phyloP scores from a whole-genome alignment of 2,329 filamentous ascomycete species.

The Neonectria neomacrospora region DNA sequence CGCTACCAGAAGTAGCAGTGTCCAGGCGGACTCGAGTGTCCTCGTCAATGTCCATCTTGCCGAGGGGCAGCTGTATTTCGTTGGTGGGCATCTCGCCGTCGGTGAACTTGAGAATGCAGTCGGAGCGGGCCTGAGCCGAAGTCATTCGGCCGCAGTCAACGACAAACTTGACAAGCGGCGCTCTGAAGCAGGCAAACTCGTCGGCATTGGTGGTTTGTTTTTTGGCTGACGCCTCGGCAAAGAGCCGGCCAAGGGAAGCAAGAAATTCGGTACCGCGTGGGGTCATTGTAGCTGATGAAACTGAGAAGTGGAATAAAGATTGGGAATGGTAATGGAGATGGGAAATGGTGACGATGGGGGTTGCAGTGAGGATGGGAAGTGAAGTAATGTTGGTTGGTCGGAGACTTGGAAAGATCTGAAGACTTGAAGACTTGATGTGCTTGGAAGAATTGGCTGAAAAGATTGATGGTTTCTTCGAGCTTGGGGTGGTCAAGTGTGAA shows the following conservation, averaged over 20 bases:
- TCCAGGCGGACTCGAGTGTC: slow-evolving; percentile 20
- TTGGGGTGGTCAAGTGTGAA: not conserved
- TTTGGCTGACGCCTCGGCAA: slow-evolving; percentile 32
- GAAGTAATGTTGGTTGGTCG: too few species aligned
- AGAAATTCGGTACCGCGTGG: slow-evolving; percentile 28
- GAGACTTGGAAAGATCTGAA: not conserved
- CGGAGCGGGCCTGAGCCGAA: slow-evolving; percentile 28
- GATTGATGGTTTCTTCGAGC: not conserved
- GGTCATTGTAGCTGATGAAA: not conserved
- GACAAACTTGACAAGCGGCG: slow-evolving; percentile 30
- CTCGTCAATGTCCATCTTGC: slow-evolving; percentile 18
- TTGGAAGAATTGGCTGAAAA: not conserved
- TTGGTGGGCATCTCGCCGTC: slow-evolving; percentile 33
- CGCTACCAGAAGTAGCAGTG: slow-evolving; percentile 3
- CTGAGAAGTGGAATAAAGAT: not conserved
- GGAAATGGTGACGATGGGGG: too few species aligned
- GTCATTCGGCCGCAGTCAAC: slow-evolving; percentile 22
- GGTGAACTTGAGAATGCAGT: slow-evolving; percentile 32
- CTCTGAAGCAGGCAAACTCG: slow-evolving; percentile 32
- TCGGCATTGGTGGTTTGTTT: slow-evolving; percentile 4
- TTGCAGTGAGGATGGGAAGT: too few species aligned
- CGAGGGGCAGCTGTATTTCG: slow-evolving; percentile 22
- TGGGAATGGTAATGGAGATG: not conserved
- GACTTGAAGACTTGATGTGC: not conserved
- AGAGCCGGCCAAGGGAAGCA: slow-evolving; percentile 28